Evolutionary conservation across 2,329 filamentous ascomycete genomes (phyloP).

Genomic region (Fusarium newnesense): DNA sequence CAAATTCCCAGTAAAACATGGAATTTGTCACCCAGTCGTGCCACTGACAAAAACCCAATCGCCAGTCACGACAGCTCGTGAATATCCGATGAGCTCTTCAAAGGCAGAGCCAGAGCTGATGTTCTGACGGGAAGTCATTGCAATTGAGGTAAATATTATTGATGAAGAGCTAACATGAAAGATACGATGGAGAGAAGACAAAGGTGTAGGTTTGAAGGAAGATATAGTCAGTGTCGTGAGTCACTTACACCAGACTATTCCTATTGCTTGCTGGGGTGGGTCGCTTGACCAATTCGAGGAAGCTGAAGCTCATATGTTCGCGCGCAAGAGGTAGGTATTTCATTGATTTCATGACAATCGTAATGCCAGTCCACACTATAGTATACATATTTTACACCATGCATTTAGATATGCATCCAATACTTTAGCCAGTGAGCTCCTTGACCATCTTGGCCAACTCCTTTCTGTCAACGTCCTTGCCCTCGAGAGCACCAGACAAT

Average conservation of each 20-base stretch:
- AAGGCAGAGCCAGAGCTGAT: slow-evolving; percentile 63
- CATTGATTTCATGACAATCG: slow-evolving; percentile 10
- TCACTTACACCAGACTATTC: slow-evolving; percentile 20
- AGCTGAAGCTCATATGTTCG: not conserved
- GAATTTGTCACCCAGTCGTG: slow-evolving; percentile 58
- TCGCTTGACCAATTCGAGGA: not conserved
- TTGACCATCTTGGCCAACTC: slow-evolving; percentile 71
- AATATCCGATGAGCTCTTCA: slow-evolving; percentile 65
- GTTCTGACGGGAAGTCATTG: slow-evolving; percentile 50
- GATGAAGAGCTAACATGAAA: not conserved
- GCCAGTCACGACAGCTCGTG: slow-evolving; percentile 61
- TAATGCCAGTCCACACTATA: slow-evolving; percentile 17
- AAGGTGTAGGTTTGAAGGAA: not conserved
- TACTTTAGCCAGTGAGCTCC: slow-evolving; percentile 48
- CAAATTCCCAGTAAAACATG: not conserved
- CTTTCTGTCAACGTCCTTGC: slow-evolving; percentile 71
- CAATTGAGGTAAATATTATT: not conserved
- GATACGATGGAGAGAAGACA: not conserved
- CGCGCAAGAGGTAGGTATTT: slow-evolving; percentile 14
- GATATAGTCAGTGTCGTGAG: not conserved
- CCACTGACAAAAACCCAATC: slow-evolving; percentile 65
- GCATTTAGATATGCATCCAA: not conserved
- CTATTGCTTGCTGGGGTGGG: not conserved
- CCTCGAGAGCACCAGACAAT: slow-evolving; percentile 66
- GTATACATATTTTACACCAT: slow-evolving; percentile 43